Evolutionary conservation across 192 early-diverging fungal species (phyloP).

Genomic region (Lobosporangium transversale): DNA sequence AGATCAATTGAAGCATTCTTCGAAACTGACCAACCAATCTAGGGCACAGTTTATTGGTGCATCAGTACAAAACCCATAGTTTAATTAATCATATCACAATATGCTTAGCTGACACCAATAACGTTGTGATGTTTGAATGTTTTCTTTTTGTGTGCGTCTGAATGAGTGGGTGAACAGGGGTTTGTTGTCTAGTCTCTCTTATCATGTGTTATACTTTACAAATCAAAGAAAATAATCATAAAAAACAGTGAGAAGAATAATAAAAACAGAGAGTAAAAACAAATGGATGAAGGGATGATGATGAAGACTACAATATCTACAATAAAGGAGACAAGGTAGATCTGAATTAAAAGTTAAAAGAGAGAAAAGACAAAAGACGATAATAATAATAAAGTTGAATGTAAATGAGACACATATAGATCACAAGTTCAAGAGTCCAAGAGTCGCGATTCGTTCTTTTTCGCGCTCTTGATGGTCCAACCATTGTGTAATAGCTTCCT

Average conservation of each 20-base stretch:
- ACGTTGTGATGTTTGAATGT: too few species aligned
- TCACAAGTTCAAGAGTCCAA: constrained; percentile 15
- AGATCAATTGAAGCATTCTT: constrained; percentile 15
- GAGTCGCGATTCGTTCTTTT: constrained; percentile 24
- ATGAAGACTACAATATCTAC: too few species aligned
- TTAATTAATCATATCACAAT: too few species aligned
- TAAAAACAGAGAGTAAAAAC: neutral
- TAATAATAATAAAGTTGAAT: neutral
- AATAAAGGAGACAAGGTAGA: too few species aligned
- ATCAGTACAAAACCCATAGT: neutral
- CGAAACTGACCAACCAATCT: constrained; percentile 19
- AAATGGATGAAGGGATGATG: too few species aligned
- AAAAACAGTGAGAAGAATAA: neutral
- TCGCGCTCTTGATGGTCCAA: constrained; percentile 25
- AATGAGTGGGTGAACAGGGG: too few species aligned
- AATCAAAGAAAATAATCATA: neutral
- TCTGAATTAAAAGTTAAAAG: too few species aligned
- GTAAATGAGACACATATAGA: too few species aligned
- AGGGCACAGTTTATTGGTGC: neutral
- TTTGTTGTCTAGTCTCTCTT: too few species aligned
- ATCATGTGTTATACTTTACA: neutral
- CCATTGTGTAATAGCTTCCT: constrained; percentile 33
- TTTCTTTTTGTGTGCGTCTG: too few species aligned
- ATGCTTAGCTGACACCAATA: too few species aligned
- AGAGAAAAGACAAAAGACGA: neutral